Evolutionary conservation across 2,329 filamentous ascomycete species (phyloP), one percentile per base, ranked within the genome.

Genomic region (Fusarium ambrosium): DNA sequence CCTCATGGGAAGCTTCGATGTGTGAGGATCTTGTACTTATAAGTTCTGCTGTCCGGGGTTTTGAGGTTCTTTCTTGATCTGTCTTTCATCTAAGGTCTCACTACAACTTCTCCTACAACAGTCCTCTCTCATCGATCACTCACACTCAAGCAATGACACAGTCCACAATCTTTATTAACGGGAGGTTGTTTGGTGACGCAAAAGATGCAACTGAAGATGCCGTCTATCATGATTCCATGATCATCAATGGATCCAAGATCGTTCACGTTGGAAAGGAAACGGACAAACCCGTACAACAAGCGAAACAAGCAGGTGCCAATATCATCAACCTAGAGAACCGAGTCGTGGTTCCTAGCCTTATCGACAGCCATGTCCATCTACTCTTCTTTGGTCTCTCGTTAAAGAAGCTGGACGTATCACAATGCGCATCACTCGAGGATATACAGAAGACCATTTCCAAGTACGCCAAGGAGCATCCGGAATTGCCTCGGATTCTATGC

Each of bases 291-390:
- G 68, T 77, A 0, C n/a, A 41, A 27, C 13, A 24, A 10, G 68
- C 68, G 6, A 77, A 72, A 1, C 36, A 48, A 0, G 20, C 53
- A 0, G 69, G 66, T 4, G 76, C 63, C 6, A 5, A 76, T 2
- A 2, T 72, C 5, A 77, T 85, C 84, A 69, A 80, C 41, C 56
- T 80, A 8, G 22, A 68, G 0, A 79, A 81, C 5, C 77, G 77
- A 34, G 79, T 80, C 2, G 79, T 89, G 5, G 78, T 89, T 0
- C 87, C 87, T 0, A 85, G 86, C 2, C 89, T 89, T 70, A 85
- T 89, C 39, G 87, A 89, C 70, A 86, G 86, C 2, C 87, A 89
- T 56, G 86, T 88, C 73, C 87, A 89, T 72, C 82, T 89, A 5
- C 78, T 89, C 0, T 81, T 86, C 53, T 82, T 88, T 0, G 87